These are phyloP conservation scores for Agrostemma githago DNA, from an alignment of 148 eudicot species.

Conservation along the genomic window DNA sequence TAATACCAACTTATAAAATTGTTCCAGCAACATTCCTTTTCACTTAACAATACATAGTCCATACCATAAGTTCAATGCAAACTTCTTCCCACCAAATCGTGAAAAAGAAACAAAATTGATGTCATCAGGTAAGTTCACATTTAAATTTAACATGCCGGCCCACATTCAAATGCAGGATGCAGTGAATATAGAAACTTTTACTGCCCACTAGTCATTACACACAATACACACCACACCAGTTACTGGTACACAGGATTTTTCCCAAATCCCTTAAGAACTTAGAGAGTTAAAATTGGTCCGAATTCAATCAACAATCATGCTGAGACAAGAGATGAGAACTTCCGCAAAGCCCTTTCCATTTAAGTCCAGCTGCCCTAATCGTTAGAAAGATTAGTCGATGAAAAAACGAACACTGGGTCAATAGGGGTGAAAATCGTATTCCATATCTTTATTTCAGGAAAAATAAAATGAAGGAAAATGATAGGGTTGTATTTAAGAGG, in stretches of 20 bases:
- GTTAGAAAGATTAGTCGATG: neutral
- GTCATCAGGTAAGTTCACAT: neutral
- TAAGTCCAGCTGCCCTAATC: neutral
- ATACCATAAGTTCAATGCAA: neutral
- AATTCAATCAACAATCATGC: too few species aligned
- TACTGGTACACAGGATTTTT: neutral
- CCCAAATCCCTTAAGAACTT: neutral
- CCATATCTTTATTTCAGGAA: neutral
- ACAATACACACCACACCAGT: neutral
- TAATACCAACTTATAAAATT: neutral
- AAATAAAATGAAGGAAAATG: too few species aligned
- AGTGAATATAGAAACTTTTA: neutral
- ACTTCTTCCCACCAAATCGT: neutral
- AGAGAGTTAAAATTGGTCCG: neutral
- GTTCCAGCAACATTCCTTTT: neutral
- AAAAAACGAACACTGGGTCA: neutral
- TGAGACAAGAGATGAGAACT: constrained; percentile 2
- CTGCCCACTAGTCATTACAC: neutral
- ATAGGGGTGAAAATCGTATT: neutral
- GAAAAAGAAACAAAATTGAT: neutral
- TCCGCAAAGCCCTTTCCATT: neutral
- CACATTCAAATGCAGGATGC: neutral
- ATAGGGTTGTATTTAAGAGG: too few species aligned
- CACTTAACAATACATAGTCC: neutral
- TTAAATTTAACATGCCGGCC: neutral